Evolutionary conservation across 179 eudicot species (phyloP).

Genomic region (Sideroxylon spinosum): DNA sequence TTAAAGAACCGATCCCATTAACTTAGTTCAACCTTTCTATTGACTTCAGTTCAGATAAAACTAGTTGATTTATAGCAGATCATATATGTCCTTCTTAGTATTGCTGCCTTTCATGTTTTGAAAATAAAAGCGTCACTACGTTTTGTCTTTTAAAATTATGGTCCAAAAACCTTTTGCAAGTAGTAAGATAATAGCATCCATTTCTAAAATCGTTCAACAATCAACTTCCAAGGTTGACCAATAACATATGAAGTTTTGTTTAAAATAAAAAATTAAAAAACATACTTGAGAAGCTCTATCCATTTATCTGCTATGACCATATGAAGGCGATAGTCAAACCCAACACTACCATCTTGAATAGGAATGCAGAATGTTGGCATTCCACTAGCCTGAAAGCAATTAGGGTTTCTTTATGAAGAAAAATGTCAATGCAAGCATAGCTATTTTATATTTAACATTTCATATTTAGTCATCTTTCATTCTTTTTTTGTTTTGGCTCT

Average conservation of each 20-base stretch:
- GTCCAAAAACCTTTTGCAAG: neutral
- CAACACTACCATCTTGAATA: slow-evolving; percentile 88
- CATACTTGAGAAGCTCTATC: slow-evolving; percentile 95
- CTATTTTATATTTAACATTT: neutral
- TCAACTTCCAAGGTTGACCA: neutral
- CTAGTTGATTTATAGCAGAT: neutral
- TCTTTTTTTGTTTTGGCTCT: neutral
- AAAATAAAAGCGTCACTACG: neutral
- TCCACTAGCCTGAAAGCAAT: slow-evolving; percentile 79
- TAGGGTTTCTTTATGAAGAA: neutral
- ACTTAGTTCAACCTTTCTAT: neutral
- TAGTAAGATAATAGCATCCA: neutral
- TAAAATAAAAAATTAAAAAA: neutral
- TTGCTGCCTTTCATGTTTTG: neutral
- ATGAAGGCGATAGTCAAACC: slow-evolving; percentile 93
- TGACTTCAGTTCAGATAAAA: neutral
- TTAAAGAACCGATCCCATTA: neutral
- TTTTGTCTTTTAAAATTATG: neutral
- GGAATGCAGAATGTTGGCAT: slow-evolving; percentile 93
- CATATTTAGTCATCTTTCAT: neutral
- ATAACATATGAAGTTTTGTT: neutral
- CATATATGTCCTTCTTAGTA: neutral
- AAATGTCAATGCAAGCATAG: neutral
- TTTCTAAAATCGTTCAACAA: neutral
- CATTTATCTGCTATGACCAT: slow-evolving; percentile 99